phyloP scores from a whole-genome alignment of 225 moss, liverwort and hornwort genomes.

The Straminergon stramineum region DNA sequence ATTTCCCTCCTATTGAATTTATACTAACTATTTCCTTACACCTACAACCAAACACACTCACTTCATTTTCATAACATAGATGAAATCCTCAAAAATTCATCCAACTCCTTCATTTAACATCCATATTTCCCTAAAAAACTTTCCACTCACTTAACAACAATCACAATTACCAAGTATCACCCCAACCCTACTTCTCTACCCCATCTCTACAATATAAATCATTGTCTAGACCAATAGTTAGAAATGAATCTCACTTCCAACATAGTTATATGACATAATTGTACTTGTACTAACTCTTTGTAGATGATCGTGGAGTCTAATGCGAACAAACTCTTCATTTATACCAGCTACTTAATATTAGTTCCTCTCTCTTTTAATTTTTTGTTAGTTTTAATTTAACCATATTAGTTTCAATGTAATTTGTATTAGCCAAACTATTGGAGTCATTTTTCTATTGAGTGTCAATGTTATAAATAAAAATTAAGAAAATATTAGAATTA shows the following conservation, averaged over 20 bases:
- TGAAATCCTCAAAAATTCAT: background rate
- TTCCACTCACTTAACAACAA: background rate
- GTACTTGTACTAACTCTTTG: background rate
- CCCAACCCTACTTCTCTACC: background rate
- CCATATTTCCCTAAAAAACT: background rate
- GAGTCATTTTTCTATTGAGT: background rate
- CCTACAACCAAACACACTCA: background rate
- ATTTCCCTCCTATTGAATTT: background rate
- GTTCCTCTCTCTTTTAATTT: background rate
- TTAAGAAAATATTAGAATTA: background rate
- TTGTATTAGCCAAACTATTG: background rate
- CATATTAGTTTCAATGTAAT: too few relatives aligned
- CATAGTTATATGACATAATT: background rate
- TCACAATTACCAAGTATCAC: background rate
- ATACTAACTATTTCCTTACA: background rate
- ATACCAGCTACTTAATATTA: background rate
- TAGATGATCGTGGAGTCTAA: rapidly evolving
- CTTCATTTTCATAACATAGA: background rate
- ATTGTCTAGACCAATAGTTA: background rate
- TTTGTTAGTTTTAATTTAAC: background rate
- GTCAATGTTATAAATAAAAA: background rate
- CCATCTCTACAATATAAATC: background rate
- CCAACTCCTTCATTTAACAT: background rate
- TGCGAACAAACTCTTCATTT: background rate
- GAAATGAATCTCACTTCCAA: background rate